Evolutionary conservation across 306 rosid species (phyloP).

Genomic region (Begonia peltatifolia): DNA sequence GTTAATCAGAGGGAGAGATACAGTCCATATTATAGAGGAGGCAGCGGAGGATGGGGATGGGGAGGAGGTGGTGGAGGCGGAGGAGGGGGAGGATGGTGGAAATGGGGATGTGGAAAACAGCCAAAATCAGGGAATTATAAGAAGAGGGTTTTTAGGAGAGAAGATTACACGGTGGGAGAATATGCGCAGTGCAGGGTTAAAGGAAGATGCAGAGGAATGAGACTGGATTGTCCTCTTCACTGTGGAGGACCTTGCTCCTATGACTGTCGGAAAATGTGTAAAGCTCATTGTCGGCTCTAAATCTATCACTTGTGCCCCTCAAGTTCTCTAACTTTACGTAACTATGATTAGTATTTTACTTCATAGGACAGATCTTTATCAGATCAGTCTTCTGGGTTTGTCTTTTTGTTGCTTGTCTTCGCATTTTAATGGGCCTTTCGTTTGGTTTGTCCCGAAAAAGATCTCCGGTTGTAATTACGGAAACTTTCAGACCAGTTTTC

Average conservation of each 20-base stretch:
- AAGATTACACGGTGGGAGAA: slow-evolving; percentile 50
- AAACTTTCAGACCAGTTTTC: no score
- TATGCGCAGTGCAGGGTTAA: slow-evolving; percentile 63
- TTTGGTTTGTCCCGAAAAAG: no score
- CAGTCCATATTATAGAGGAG: no score
- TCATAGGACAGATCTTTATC: neutral
- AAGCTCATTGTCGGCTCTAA: slow-evolving; percentile 49
- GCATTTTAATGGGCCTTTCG: no score
- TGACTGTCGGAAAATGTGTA: slow-evolving; percentile 79
- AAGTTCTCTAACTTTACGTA: neutral
- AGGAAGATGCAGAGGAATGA: slow-evolving; percentile 58
- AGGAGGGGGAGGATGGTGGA: slow-evolving; percentile 65
- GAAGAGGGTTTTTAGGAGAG: slow-evolving; percentile 13
- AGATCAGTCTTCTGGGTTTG: neutral
- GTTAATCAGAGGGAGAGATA: no score
- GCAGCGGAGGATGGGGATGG: no score
- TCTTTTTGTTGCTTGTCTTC: no score
- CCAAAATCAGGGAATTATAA: slow-evolving; percentile 13
- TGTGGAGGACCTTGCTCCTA: slow-evolving; percentile 81
- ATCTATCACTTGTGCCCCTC: neutral
- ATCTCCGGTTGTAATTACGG: no score
- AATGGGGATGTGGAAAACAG: slow-evolving; percentile 59
- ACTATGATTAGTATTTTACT: neutral
- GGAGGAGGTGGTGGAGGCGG: slow-evolving; percentile 24
- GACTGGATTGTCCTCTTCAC: slow-evolving; percentile 79